A percentile compares a stretch with the other conserved stretches of the same genome.
Conservation (phyloP, 768 basidiomycete genomes). For the Rhodocollybia butyracea region DNA sequence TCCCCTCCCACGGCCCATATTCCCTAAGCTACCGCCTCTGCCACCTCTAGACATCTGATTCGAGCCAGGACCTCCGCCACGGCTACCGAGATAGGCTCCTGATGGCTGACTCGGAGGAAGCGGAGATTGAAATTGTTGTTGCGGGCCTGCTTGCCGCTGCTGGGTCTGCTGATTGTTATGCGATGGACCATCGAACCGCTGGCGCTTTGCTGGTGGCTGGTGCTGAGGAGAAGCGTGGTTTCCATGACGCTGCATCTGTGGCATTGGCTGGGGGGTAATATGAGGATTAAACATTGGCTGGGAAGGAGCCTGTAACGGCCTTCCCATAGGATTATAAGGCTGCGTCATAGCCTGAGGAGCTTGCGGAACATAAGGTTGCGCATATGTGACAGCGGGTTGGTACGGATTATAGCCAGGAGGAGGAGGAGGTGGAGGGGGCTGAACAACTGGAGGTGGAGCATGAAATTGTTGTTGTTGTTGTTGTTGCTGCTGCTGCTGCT, state of each 20-base stretch:
- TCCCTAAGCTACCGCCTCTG: slow-evolving; percentile 34
- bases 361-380: slow-evolving; percentile 67
- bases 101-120: slow-evolving; percentile 45
- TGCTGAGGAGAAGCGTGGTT: slow-evolving; percentile 74
- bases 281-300: slow-evolving; percentile 12
- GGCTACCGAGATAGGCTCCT: slow-evolving; percentile 28
- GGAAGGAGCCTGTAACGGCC: slow-evolving; percentile 27
- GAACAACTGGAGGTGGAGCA: slow-evolving; percentile 49
- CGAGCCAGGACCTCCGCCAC: slow-evolving; percentile 16
- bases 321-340: slow-evolving; percentile 41
- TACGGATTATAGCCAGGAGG: slow-evolving; percentile 74
- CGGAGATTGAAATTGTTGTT: slow-evolving; percentile 64
- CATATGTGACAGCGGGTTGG: slow-evolving; percentile 64
- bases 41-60: slow-evolving; percentile 25
- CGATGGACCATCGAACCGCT: slow-evolving; percentile 80
- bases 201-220: slow-evolving; percentile 89
- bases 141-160: slow-evolving; percentile 51
- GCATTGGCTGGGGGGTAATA: slow-evolving; percentile 17
- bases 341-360: slow-evolving; percentile 51
- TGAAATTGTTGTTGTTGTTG: slow-evolving; percentile 46
- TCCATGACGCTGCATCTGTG: slow-evolving; percentile 42
- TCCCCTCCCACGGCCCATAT: slow-evolving; percentile 43
- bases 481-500: slow-evolving; percentile 47
- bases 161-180: slow-evolving; percentile 45
- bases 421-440: slow-evolving; percentile 51